Conservation (phyloP, 176 grass and related monocot genomes). For the Lolium multiflorum region DNA sequence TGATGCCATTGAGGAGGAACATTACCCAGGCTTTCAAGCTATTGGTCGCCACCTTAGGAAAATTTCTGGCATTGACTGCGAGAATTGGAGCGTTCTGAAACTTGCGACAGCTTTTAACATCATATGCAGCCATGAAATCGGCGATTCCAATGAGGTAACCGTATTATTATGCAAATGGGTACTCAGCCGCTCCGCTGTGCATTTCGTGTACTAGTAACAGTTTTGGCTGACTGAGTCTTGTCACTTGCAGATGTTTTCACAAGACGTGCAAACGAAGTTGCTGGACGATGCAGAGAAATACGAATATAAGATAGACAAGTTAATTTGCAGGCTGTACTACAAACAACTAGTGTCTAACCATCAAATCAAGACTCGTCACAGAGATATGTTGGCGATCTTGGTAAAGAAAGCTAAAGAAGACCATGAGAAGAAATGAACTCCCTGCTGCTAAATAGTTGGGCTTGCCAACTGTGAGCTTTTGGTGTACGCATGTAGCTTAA, state of each 20-base stretch:
- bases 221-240: background rate
- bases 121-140: constrained; percentile 7
- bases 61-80: constrained; percentile 2
- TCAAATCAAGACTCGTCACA: background rate
- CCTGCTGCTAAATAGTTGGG: background rate
- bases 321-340: background rate
- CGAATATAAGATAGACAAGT: background rate
- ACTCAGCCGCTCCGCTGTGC: background rate
- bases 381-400: background rate
- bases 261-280: constrained; percentile 24
- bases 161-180: background rate
- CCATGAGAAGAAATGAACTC: background rate
- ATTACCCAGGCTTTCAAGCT: background rate
- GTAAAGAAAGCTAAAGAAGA: constrained; percentile 32
- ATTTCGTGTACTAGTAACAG: constrained; percentile 4
- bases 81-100: background rate
- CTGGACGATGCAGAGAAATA: constrained; percentile 29
- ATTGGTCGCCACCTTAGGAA: background rate
- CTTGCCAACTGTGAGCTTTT: background rate
- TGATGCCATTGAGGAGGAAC: background rate
- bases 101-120: constrained; percentile 31
- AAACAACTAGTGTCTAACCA: background rate
- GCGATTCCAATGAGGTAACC: constrained; percentile 12
- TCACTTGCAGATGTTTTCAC: constrained; percentile 21
- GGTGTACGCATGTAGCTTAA: background rate